phyloP scores from a whole-genome alignment of 1,284 basidiomycete species.

The Ceratobasidium sp. region DNA sequence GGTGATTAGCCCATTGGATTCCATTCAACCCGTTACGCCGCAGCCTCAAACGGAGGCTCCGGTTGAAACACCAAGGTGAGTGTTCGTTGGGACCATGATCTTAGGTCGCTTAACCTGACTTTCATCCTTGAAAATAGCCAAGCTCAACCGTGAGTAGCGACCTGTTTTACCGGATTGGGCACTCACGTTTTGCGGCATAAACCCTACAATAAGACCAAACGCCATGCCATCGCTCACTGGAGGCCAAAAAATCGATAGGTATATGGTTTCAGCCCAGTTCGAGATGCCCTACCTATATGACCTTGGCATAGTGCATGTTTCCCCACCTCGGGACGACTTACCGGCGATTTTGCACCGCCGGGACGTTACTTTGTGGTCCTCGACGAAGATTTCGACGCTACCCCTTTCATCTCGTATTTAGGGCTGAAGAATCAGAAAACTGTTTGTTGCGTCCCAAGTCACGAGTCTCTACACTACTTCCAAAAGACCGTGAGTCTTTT shows the following conservation, averaged over 20 bases:
- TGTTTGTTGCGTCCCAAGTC: background rate
- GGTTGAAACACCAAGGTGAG: background rate
- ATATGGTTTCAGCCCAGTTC: no score
- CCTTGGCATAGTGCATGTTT: background rate
- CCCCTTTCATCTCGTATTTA: background rate
- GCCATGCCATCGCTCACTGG: background rate
- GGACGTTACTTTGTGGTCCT: constrained; percentile 14
- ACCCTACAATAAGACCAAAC: background rate
- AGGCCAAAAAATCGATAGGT: background rate
- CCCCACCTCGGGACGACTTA: background rate
- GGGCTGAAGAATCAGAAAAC: background rate
- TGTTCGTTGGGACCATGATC: background rate
- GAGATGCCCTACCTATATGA: background rate
- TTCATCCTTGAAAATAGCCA: background rate
- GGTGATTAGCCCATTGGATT: background rate
- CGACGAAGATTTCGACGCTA: constrained; percentile 11
- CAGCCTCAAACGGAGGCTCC: background rate
- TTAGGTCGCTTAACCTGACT: background rate
- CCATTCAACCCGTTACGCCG: background rate
- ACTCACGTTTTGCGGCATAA: background rate
- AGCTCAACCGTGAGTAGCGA: background rate
- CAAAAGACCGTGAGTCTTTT: background rate
- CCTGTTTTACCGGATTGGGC: background rate
- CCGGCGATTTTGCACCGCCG: background rate
- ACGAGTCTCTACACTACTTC: background rate